Conservation (phyloP, 2,329 filamentous ascomycete species). For the Botrytis elliptica region DNA sequence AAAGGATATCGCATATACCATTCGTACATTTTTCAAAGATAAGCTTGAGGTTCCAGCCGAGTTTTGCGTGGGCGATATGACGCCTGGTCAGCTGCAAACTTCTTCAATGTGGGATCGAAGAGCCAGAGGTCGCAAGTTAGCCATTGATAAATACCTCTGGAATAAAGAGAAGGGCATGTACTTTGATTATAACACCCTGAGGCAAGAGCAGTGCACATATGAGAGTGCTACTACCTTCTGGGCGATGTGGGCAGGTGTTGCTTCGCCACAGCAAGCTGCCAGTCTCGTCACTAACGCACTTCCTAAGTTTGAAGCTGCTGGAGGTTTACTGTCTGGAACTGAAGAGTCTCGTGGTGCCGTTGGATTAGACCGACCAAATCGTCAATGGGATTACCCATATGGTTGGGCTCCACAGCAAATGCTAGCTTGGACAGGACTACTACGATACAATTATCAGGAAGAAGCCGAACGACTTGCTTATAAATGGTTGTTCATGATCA, state of each 20-base stretch:
- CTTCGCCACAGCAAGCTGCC: conserved; percentile 81
- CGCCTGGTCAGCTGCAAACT: conserved; percentile 70
- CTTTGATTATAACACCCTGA: conserved; percentile 92
- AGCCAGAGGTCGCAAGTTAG: conserved; percentile 76
- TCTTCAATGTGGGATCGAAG: conserved; percentile 90
- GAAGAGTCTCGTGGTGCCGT: conserved; percentile 81
- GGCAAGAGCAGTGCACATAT: conserved; percentile 77
- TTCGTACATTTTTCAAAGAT: conserved; percentile 81
- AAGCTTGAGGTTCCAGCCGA: conserved; percentile 77
- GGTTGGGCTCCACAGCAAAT: conserved; percentile 99
- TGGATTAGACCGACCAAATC: conserved; percentile 80
- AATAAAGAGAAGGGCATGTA: conserved; percentile 91
- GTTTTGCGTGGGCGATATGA: conserved; percentile 69
- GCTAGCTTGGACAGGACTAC: conserved; percentile 89
- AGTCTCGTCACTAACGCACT: conserved; percentile 77
- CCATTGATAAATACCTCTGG: conserved; percentile 93
- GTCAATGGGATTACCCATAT: conserved; percentile 98
- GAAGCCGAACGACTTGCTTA: conserved; percentile 89
- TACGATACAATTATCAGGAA: conserved; percentile 87
- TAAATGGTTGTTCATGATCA: conserved; percentile 98
- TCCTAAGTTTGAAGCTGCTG: conserved; percentile 83
- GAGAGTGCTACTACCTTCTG: conserved; percentile 94
- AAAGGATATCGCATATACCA: conserved; percentile 83
- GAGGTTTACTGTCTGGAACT: conserved; percentile 85
- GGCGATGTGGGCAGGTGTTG: conserved; percentile 93